These are phyloP conservation scores for Chrysochromulina parva DNA, from an alignment of 78 protist genomes.

Conservation along the genomic window DNA sequence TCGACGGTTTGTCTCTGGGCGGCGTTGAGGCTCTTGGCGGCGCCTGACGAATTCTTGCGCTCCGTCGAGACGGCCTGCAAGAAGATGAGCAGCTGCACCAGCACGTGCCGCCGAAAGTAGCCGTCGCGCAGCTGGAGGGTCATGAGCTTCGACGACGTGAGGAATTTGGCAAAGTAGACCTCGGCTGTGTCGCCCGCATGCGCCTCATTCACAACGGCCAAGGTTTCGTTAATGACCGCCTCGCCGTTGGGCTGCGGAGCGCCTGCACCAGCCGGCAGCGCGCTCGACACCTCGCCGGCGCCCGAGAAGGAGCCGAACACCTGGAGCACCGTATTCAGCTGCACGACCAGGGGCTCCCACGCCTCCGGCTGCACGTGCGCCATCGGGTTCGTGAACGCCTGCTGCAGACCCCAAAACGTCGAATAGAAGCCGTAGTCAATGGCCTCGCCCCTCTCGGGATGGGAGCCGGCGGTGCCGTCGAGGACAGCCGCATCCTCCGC, in stretches of 20 bases:
- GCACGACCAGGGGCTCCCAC: neutral
- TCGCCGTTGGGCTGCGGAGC: neutral
- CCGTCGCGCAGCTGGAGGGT: slow-evolving; percentile 21
- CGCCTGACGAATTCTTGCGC: neutral
- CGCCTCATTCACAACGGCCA: neutral
- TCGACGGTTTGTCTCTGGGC: neutral
- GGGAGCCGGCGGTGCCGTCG: neutral
- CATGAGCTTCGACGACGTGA: neutral
- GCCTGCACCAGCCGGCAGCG: too few relatives aligned
- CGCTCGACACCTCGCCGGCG: neutral
- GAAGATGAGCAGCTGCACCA: neutral
- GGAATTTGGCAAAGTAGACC: slow-evolving; percentile 9
- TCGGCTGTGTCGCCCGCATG: neutral
- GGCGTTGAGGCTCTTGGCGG: neutral
- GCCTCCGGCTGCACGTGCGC: neutral
- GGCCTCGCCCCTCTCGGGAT: neutral
- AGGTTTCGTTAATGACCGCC: neutral
- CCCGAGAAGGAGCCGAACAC: neutral
- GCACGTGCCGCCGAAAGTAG: slow-evolving; percentile 26
- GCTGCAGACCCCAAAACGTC: slow-evolving; percentile 13
- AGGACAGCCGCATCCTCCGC: neutral
- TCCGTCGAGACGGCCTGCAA: neutral
- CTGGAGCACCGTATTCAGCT: neutral
- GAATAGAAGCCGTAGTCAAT: neutral
- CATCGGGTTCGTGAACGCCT: neutral